Conservation (phyloP, 2,329 filamentous ascomycete species). For the Colletotrichum nymphaeae region DNA sequence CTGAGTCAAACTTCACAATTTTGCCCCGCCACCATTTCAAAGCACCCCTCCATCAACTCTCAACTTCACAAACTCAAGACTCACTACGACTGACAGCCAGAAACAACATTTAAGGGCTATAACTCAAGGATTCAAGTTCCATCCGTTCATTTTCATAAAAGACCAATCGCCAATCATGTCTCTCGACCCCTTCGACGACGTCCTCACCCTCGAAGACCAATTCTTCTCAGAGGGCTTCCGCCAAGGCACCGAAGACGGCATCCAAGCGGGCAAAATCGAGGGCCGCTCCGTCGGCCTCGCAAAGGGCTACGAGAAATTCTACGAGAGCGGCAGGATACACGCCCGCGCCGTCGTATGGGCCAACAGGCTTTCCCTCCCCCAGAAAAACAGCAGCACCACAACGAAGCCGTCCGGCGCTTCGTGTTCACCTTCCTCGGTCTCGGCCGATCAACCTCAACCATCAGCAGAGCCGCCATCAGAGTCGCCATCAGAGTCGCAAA, state of each 20-base stretch:
- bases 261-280: conserved; percentile 83
- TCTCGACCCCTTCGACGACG: conserved; percentile 65
- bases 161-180: conserved; percentile 39
- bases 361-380: conserved; percentile 65
- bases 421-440: neutral
- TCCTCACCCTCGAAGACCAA: conserved; percentile 70
- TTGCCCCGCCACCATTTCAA: conserved; percentile 31
- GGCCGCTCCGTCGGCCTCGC: conserved; percentile 91
- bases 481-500: neutral
- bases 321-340: conserved; percentile 81
- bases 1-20: conserved; percentile 30
- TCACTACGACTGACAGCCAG: neutral
- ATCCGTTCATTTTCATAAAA: fast-evolving
- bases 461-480: neutral
- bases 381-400: neutral
- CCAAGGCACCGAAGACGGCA: conserved; percentile 80
- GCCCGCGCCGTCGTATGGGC: conserved; percentile 88
- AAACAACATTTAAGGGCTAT: too few species aligned
- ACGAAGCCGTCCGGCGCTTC: neutral
- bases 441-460: neutral
- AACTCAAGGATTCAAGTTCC: too few species aligned
- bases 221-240: conserved; percentile 88
- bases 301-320: conserved; percentile 93
- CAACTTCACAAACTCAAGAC: neutral
- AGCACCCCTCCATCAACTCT: conserved; percentile 28